These are phyloP conservation scores for Lachancea waltii DNA, from an alignment of 805 yeast genomes.

Conservation along the genomic window DNA sequence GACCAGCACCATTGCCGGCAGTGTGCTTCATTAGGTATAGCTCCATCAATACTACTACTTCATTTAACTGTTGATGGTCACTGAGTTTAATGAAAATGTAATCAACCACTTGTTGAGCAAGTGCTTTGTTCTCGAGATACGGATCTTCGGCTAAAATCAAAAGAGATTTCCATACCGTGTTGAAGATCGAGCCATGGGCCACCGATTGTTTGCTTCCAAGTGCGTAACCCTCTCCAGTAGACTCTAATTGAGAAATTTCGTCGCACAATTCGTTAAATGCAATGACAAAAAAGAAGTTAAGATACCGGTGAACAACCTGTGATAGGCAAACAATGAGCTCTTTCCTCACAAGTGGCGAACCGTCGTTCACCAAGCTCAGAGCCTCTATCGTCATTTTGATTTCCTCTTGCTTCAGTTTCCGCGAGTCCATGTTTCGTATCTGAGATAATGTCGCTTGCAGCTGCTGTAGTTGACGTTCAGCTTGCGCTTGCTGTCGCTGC, in stretches of 20 bases:
- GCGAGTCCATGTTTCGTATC: conserved; percentile 28
- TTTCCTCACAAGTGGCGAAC: conserved; percentile 80
- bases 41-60: conserved; percentile 60
- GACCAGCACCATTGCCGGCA: conserved; percentile 14
- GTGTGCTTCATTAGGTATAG: conserved; percentile 50
- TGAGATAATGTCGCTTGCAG: conserved; percentile 25
- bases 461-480: conserved; percentile 30
- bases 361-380: conserved; percentile 69
- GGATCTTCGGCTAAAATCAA: conserved; percentile 83
- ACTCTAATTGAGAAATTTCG: conserved; percentile 59
- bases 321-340: conserved; percentile 77
- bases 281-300: conserved; percentile 72
- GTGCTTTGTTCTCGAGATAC: conserved; percentile 65
- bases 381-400: conserved; percentile 62
- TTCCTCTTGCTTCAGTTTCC: conserved; percentile 60
- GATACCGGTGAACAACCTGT: conserved; percentile 61
- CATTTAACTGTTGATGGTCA: conserved; percentile 50
- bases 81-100: conserved; percentile 54
- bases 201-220: conserved; percentile 53
- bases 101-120: conserved; percentile 72
- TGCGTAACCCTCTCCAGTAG: conserved; percentile 16
- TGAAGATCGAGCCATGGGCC: conserved; percentile 80
- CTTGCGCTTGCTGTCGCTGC: conserved; percentile 26
- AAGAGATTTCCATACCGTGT: conserved; percentile 82
- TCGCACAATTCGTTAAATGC: conserved; percentile 82